Conservation (phyloP, 2,329 filamentous ascomycete species). For the Didymella pomorum region DNA sequence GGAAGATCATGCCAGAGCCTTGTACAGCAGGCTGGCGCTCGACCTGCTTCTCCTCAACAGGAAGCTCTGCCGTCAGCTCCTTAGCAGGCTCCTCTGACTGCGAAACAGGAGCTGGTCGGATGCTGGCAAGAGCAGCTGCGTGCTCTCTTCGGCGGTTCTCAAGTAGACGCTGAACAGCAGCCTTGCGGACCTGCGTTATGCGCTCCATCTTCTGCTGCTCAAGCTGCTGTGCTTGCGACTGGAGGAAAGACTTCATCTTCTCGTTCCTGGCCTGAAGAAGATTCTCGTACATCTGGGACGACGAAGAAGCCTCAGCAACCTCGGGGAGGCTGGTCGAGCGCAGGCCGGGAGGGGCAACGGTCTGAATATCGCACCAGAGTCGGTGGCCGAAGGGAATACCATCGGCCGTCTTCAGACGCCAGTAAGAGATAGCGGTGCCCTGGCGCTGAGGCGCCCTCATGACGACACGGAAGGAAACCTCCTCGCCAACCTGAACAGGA, state of each 20-base stretch:
- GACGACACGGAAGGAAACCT: conserved; percentile 80
- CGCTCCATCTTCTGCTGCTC: conserved; percentile 40
- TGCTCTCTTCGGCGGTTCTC: conserved; percentile 45
- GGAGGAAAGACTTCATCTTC: conserved; percentile 31
- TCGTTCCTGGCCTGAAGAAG: conserved; percentile 38
- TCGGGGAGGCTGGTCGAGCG: conserved; percentile 14
- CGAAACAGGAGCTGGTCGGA: conserved; percentile 39
- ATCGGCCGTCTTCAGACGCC: conserved; percentile 85
- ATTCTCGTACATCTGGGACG: conserved; percentile 33
- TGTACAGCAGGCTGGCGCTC: conserved; percentile 29
- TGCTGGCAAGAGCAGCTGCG: conserved; percentile 36
- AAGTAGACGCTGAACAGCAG: conserved; percentile 45
- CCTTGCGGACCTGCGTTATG: conserved; percentile 46
- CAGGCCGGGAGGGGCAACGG: conserved; percentile 52
- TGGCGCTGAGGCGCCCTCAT: conserved; percentile 80
- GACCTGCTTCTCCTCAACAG: conserved; percentile 45
- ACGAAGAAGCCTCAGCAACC: conserved; percentile 27
- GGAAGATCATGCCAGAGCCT: conserved; percentile 85
- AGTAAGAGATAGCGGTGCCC: conserved; percentile 91
- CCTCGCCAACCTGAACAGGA: conserved; percentile 75
- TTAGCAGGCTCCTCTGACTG: conserved; percentile 25
- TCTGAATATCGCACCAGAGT: conserved; percentile 91
- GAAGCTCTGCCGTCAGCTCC: conserved; percentile 39
- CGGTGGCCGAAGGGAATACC: conserved; percentile 89
- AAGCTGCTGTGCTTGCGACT: conserved; percentile 31